Percentiles rank a stretch among this genome's conserved stretches.
Conservation (phyloP, 1,139 yeast genomes). For the Yamadazyma atlantica region DNA sequence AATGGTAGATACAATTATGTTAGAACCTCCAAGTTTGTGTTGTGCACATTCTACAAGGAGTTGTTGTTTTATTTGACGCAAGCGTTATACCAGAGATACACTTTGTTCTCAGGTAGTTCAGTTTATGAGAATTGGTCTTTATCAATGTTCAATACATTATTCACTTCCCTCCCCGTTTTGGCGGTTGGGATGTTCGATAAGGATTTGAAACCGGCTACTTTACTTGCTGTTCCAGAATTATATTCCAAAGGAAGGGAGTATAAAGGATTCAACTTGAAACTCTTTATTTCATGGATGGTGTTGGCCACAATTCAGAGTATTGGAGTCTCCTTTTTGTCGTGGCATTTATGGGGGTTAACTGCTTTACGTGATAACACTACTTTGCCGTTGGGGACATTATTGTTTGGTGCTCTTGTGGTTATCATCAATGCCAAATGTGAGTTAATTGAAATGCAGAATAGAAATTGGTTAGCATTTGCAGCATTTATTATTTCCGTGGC, state of each 20-base stretch:
- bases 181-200: constrained; percentile 95
- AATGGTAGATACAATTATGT: constrained; percentile 96
- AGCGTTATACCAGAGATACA: constrained; percentile 79
- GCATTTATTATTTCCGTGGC: constrained; percentile 73
- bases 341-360: constrained; percentile 66
- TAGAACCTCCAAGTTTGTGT: constrained; percentile 85
- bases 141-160: constrained; percentile 94
- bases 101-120: constrained; percentile 91
- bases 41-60: constrained; percentile 95
- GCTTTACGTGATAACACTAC: constrained; percentile 71
- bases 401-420: constrained; percentile 69
- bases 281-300: constrained; percentile 78
- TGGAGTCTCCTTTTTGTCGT: constrained; percentile 65
- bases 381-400: constrained; percentile 76
- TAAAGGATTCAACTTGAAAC: constrained; percentile 67
- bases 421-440: constrained; percentile 78
- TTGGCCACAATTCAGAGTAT: constrained; percentile 76
- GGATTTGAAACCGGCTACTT: constrained; percentile 84
- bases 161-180: constrained; percentile 88
- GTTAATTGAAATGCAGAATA: constrained; percentile 79
- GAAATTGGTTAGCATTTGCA: constrained; percentile 70
- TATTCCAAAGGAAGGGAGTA: constrained; percentile 76
- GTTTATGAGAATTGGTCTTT: constrained; percentile 94
- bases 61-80: constrained; percentile 86
- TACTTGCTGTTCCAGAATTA: constrained; percentile 88